Percentiles rank a stretch among this genome's conserved stretches.
Evolutionary conservation across 208 protist genomes (phyloP).

Genomic region (Vickermania spadyakhi): DNA sequence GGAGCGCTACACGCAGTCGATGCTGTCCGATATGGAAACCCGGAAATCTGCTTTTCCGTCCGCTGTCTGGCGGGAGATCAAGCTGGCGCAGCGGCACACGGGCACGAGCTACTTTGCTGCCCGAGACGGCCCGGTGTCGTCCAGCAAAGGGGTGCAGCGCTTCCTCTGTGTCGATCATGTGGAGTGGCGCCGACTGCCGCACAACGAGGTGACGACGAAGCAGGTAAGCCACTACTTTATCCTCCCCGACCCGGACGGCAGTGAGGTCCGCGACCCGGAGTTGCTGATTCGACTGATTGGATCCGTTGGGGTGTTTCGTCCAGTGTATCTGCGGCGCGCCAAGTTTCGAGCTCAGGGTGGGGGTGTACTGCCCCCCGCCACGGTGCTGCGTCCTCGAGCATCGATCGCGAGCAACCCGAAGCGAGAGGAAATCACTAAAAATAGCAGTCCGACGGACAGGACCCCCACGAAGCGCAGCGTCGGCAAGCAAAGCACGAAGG

Average conservation of each 20-base stretch:
- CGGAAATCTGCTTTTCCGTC: neutral
- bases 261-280: conserved; percentile 5
- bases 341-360: conserved; percentile 6
- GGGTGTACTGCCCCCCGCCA: neutral
- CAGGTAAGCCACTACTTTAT: neutral
- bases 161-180: neutral
- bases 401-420: neutral
- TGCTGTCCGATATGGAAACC: neutral
- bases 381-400: neutral
- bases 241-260: neutral
- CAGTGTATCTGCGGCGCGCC: conserved; percentile 21
- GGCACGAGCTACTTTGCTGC: neutral
- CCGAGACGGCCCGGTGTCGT: neutral
- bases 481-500: no score
- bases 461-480: no score
- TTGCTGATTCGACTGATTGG: conserved; percentile 14
- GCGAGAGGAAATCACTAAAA: neutral
- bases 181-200: neutral
- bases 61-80: neutral
- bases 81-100: neutral
- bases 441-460: no score
- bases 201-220: neutral
- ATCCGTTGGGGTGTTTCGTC: neutral
- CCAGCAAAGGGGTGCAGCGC: neutral
- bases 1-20: neutral